Percentiles rank a stretch among this genome's conserved stretches.
These are phyloP conservation scores for Aureobasidium mangrovei DNA, from an alignment of 2,329 filamentous ascomycete genomes.

Conservation along the genomic window DNA sequence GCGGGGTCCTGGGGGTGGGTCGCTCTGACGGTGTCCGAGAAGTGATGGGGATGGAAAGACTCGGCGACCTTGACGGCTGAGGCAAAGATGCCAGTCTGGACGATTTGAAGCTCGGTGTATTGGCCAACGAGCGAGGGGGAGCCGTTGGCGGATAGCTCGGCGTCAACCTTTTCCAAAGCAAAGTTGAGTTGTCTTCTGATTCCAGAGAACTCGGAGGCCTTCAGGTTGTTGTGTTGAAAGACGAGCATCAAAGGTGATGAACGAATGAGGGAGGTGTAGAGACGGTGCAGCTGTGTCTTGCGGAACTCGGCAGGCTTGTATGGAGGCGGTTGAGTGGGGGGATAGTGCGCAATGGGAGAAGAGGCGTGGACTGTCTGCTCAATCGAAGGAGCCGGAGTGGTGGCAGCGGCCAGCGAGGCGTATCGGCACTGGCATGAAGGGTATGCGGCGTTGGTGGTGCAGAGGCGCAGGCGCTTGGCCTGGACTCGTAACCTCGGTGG, in stretches of 20 bases:
- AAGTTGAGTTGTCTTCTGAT: constrained; percentile 60
- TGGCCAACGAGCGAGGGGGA: constrained; percentile 41
- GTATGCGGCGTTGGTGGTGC: constrained; percentile 20
- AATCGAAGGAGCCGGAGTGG: constrained; percentile 45
- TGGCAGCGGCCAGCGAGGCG: constrained; percentile 41
- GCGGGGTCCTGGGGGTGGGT: constrained; percentile 25
- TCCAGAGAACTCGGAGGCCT: constrained; percentile 64
- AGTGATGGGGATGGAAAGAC: constrained; percentile 49
- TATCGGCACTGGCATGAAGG: constrained; percentile 35
- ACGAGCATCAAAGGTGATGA: constrained; percentile 78
- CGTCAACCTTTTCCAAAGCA: constrained; percentile 56
- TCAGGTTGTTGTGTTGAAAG: constrained; percentile 73
- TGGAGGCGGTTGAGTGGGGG: constrained; percentile 71
- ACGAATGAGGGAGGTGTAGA: constrained; percentile 80
- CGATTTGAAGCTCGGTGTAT: constrained; percentile 61
- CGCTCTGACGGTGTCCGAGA: constrained; percentile 17
- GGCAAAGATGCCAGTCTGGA: constrained; percentile 83
- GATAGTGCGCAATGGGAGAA: constrained; percentile 42
- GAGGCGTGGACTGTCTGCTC: constrained; percentile 39
- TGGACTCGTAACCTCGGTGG: constrained; percentile 43
- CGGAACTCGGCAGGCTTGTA: constrained; percentile 78
- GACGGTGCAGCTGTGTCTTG: constrained; percentile 79
- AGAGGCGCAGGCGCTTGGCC: constrained; percentile 26
- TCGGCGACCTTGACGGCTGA: constrained; percentile 79
- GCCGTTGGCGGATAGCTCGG: constrained; percentile 51